Evolutionary conservation across 441 rosid genomes (phyloP), one percentile per base, ranked within the genome.

Genomic region (Populus hybrid): DNA sequence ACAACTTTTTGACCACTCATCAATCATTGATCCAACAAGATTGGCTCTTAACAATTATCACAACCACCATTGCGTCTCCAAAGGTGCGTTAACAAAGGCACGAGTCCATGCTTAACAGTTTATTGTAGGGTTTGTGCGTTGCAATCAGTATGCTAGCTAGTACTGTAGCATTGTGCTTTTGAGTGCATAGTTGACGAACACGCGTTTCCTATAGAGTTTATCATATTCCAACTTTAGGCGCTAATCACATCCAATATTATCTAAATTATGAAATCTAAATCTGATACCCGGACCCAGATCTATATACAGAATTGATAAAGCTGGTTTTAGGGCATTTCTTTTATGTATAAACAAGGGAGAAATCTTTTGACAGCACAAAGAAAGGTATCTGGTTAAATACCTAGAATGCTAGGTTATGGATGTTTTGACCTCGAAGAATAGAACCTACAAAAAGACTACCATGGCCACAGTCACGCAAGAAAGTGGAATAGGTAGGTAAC

Each of bases 11-110:
- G 26, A 59, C 77, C 57, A 28, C 34, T 76, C 61, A 6, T 54
- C 71, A 69, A 77, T 77, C 66, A 77, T 81, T 69, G 83, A 77
- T 30, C 71, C 72, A 77, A 73, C 67, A 34, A 72, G 38, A 72
- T 21, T 38, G 30, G 69, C 61, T 54, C 8, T 68, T 73, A 14
- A 30, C 4, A 36, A 40, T 7, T 24, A 74, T 65, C 42, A 14
- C 66, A 75, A 24, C 30, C 5, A 42, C 20, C 5, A 14, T 42
- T 35, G 28, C 42, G 36, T 73, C 23, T 35, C 18, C 57, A 73
- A 24, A 8, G 21, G 20, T 5, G 20, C 20, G 18, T 50, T 50
- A 14, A 5, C 57, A 50, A 16, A 50, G 57, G 57, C 57, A 5
- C 0, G 57, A 50, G 57, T 50, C 57, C 57, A 50, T 16, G 69